Conservation (phyloP, 495 filamentous ascomycete genomes). For the Xylaria grammica region DNA sequence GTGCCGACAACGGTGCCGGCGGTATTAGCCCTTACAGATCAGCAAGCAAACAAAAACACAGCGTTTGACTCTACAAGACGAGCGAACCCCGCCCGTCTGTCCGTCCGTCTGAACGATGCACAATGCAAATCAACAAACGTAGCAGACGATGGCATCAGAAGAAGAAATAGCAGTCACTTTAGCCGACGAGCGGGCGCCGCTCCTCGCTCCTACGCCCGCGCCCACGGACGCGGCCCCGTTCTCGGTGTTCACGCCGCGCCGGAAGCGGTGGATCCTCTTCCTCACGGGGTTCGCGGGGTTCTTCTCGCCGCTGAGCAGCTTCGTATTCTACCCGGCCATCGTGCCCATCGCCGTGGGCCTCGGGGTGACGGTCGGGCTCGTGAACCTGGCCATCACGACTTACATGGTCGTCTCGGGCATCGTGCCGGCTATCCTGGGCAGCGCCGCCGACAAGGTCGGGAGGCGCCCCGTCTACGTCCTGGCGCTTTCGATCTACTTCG, state of each 20-base stretch:
- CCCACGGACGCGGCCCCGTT: neutral
- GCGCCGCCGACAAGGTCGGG: constrained; percentile 59
- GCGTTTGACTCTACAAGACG: no score
- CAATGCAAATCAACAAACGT: neutral
- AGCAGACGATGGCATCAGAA: neutral
- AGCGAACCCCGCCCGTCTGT: no score
- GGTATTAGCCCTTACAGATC: no score
- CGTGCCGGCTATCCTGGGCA: constrained; percentile 61
- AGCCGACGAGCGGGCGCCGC: neutral
- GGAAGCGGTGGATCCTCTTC: constrained; percentile 43
- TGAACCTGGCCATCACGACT: constrained; percentile 65
- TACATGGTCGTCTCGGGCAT: constrained; percentile 66
- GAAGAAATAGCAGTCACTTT: neutral
- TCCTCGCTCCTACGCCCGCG: neutral
- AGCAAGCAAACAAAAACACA: no score
- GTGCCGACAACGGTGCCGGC: neutral
- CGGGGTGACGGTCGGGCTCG: neutral
- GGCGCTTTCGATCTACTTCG: constrained; percentile 60
- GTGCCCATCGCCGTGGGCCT: constrained; percentile 25
- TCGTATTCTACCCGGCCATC: constrained; percentile 45
- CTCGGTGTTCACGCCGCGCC: constrained; percentile 35
- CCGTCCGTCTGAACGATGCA: neutral
- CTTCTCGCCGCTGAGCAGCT: constrained; percentile 45
- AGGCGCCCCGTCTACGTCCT: constrained; percentile 61
- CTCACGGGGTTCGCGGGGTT: constrained; percentile 46